Base-by-base conservation (phyloP, 1,284 basidiomycete genomes). In the Naganishia cerealis region DNA sequence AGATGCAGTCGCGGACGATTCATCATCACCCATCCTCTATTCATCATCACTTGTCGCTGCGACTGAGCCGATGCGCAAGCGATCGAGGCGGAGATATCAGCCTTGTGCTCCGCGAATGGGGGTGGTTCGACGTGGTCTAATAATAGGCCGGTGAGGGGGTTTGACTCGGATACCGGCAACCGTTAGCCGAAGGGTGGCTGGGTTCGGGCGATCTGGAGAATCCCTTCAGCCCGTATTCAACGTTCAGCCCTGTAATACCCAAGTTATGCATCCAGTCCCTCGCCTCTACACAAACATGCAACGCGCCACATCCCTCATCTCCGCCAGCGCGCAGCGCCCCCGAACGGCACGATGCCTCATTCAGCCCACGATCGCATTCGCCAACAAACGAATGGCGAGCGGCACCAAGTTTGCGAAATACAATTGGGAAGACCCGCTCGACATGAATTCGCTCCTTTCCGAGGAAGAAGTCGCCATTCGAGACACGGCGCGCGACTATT, bases 401-500 rank as follows among this genome's bases (percentile, higher is more conserved):
- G 61, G 61, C 36, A 54, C 61, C 46, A 63, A 63, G 61, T 66
- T 66, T 50, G 63, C 63, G 39, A 66, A 66, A 36, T 66, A 66
- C 63, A 58, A 52, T 48, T 70, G 69, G 50, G 67, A 91, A 89
- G 91, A 94, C 76, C 90, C 91, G 0, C 80, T 94, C 69, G 86
- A 86, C 74, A 76, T 91, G 54, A 88, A 90, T 69, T 87, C 87
- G 0, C 82, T 92, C 53, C 82, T 98, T 59, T 92, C 91, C 0
- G 92, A 94, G 53, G 94, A 97, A 58, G 94, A 98, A 81, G 84
- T 87, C 69, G 90, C 91, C 7, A 90, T 97, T 75, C 86, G 91
- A 38, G 90, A 96, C 74, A 90, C 90, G 8, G 90, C 94, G 0
- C 86, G 86, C 56, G 84, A 86, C 57, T 98, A 94, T 78, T 94